Evolutionary conservation across 1,284 basidiomycete species (phyloP).

Genomic region (Leccinum proliferum): DNA sequence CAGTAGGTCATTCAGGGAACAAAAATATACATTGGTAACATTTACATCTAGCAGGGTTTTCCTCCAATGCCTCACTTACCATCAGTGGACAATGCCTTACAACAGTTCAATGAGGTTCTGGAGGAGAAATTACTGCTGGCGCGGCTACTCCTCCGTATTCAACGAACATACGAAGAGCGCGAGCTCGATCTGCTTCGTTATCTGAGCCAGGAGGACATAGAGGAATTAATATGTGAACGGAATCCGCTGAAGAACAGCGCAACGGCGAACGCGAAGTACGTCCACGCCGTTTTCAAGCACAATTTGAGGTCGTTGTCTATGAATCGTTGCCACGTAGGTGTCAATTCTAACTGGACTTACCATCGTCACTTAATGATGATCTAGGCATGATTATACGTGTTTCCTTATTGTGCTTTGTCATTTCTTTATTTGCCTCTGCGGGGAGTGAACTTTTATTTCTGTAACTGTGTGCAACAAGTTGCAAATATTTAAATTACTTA

Average conservation of each 20-base stretch:
- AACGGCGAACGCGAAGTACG: neutral
- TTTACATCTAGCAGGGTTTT: no score
- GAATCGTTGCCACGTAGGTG: neutral
- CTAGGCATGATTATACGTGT: neutral
- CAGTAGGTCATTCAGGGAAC: no score
- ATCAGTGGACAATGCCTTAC: no score
- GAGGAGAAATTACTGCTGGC: no score
- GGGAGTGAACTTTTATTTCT: neutral
- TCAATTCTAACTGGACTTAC: neutral
- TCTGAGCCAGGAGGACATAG: neutral
- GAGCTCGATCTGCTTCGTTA: no score
- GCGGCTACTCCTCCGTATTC: no score
- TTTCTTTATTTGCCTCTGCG: neutral
- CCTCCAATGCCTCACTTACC: no score
- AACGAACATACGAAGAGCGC: no score
- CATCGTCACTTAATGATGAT: neutral
- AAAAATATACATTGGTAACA: no score
- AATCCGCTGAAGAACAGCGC: neutral
- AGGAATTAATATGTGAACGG: neutral
- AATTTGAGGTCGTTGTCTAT: neutral
- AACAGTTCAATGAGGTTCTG: no score
- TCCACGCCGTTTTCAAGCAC: neutral
- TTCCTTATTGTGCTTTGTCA: neutral
- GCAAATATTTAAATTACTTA: no score
- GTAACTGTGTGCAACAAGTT: neutral